Evolutionary conservation across 371 early-diverging fungal species (phyloP).

Genomic region (Mortierella sp.): DNA sequence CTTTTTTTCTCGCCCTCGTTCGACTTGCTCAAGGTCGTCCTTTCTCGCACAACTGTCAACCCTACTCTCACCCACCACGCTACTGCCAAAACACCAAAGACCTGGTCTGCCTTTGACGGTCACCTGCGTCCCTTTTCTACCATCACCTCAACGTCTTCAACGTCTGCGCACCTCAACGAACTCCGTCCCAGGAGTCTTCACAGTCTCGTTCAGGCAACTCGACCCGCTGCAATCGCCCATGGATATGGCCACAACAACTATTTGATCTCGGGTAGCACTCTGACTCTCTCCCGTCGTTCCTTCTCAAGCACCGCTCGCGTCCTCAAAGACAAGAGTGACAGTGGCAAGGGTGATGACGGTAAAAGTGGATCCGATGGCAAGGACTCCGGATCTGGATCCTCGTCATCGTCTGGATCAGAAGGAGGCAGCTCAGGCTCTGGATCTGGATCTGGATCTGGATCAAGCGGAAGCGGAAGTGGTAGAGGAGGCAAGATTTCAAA

Average conservation of each 20-base stretch:
- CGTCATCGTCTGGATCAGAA: conserved; percentile 26
- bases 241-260: conserved; percentile 5
- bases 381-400: conserved; percentile 40
- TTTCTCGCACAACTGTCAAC: conserved; percentile 47
- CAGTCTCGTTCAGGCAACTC: conserved; percentile 21
- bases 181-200: conserved; percentile 28
- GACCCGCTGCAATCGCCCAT: conserved; percentile 4
- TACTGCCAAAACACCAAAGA: conserved; percentile 21
- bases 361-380: conserved; percentile 33
- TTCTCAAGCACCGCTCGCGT: conserved; percentile 37
- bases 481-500: conserved; percentile 26
- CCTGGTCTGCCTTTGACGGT: conserved; percentile 48
- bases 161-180: conserved; percentile 30
- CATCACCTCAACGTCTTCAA: background rate
- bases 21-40: conserved; percentile 45
- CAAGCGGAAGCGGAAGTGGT: conserved; percentile 7
- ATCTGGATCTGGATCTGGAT: conserved; percentile 40
- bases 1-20: conserved; percentile 50
- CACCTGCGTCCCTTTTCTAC: conserved; percentile 49
- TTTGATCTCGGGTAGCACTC: background rate
- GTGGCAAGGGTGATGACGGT: conserved; percentile 22
- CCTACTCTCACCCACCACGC: conserved; percentile 41
- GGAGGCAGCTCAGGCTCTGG: conserved; percentile 23
- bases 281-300: conserved; percentile 33
- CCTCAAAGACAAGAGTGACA: conserved; percentile 45